phyloP scores from a whole-genome alignment of 768 basidiomycete genomes.

The Boletus bicolor region DNA sequence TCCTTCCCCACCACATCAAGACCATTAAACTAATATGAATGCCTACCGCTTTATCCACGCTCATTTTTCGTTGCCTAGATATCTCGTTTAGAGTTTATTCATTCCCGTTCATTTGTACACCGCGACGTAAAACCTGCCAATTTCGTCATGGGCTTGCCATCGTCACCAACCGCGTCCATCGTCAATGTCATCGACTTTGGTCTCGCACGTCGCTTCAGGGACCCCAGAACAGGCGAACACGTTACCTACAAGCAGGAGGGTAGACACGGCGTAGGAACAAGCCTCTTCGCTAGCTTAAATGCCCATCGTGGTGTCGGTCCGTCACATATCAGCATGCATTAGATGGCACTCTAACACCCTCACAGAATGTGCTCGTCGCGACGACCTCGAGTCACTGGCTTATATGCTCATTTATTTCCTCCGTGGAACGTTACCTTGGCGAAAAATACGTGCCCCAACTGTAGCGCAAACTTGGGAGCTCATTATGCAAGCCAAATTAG shows the following conservation, averaged over 20 bases:
- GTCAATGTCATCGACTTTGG: slow-evolving; percentile 95
- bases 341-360: not conserved
- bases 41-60: slow-evolving; percentile 15
- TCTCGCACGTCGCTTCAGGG: slow-evolving; percentile 75
- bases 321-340: slow-evolving; percentile 21
- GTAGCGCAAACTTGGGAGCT: slow-evolving; percentile 72
- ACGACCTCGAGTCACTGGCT: slow-evolving; percentile 76
- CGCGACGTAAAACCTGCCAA: slow-evolving; percentile 99
- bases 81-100: slow-evolving; percentile 94
- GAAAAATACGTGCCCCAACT: slow-evolving; percentile 64
- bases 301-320: slow-evolving; percentile 73
- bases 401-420: slow-evolving; percentile 85
- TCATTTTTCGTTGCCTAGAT: slow-evolving; percentile 50
- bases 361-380: slow-evolving; percentile 69
- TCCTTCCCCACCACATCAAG: not conserved
- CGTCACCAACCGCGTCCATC: slow-evolving; percentile 58
- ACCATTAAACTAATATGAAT: not conserved
- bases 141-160: slow-evolving; percentile 82
- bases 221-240: slow-evolving; percentile 59
- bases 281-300: slow-evolving; percentile 70
- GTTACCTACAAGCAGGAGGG: slow-evolving; percentile 69
- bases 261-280: slow-evolving; percentile 78
- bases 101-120: slow-evolving; percentile 91
- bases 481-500: slow-evolving; percentile 70
- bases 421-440: slow-evolving; percentile 75